These are phyloP conservation scores for Cytospora mali DNA, from an alignment of 2,329 filamentous ascomycete genomes.

Conservation along the genomic window DNA sequence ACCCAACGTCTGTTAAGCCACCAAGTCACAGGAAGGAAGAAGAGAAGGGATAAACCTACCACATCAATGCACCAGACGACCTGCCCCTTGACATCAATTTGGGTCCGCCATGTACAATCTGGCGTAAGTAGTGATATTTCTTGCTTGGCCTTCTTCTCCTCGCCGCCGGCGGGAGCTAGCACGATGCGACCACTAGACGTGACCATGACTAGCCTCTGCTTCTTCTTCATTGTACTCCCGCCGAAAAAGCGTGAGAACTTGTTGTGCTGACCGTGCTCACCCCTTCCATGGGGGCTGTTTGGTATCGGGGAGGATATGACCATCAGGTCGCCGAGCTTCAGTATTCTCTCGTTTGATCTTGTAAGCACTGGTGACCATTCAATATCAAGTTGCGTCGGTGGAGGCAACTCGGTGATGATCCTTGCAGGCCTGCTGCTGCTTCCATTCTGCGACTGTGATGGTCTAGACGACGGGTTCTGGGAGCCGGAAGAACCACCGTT, in stretches of 20 bases:
- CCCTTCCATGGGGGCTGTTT: constrained; percentile 72
- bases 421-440: constrained; percentile 63
- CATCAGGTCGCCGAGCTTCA: constrained; percentile 89
- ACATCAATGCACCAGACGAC: constrained; percentile 90
- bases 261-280: constrained; percentile 71
- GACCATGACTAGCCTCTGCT: constrained; percentile 90
- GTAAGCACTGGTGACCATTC: constrained; percentile 98
- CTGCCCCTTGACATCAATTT: constrained; percentile 83
- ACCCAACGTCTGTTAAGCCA: background rate
- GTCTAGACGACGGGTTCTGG: constrained; percentile 37
- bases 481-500: constrained; percentile 54
- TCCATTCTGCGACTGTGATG: constrained; percentile 46
- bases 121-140: constrained; percentile 82
- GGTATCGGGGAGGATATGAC: constrained; percentile 79
- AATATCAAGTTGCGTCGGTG: constrained; percentile 95
- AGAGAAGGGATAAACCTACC: constrained; percentile 59
- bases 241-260: constrained; percentile 95
- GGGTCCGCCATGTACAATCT: constrained; percentile 77
- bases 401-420: constrained; percentile 91
- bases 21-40: constrained; percentile 3
- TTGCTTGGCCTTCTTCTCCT: constrained; percentile 93
- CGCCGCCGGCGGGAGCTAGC: constrained; percentile 85
- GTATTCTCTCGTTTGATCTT: constrained; percentile 85
- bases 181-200: constrained; percentile 90
- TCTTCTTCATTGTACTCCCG: constrained; percentile 86